Evolutionary conservation across 177 flowering plant genomes (phyloP).

Genomic region (Vitis hybrid): DNA sequence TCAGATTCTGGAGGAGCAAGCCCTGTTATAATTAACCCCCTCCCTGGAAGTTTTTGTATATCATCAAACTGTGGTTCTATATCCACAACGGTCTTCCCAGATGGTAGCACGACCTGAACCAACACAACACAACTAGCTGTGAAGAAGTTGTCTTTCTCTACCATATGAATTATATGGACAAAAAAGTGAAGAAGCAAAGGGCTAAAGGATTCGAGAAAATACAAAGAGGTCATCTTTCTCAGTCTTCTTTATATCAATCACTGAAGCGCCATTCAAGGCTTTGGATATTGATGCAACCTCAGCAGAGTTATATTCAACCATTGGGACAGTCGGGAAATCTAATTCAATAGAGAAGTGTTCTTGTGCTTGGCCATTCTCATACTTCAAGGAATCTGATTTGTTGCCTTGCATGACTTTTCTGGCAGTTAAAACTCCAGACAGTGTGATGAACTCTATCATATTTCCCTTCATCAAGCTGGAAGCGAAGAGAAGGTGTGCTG

Average conservation of each 20-base stretch:
- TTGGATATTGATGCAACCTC: conserved; percentile 42
- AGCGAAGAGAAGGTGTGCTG: conserved; percentile 64
- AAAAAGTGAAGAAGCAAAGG: neutral
- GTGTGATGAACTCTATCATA: conserved; percentile 57
- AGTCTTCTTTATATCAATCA: conserved; percentile 48
- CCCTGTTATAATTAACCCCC: conserved; percentile 64
- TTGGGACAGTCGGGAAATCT: conserved; percentile 54
- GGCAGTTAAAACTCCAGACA: conserved; percentile 70
- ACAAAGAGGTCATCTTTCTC: conserved; percentile 48
- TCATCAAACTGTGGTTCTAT: conserved; percentile 54
- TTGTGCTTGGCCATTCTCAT: conserved; percentile 28
- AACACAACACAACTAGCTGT: neutral
- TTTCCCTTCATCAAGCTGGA: conserved; percentile 35
- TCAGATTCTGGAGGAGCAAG: conserved; percentile 58
- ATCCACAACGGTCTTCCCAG: conserved; percentile 54
- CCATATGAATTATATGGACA: neutral
- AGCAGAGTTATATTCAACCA: conserved; percentile 35
- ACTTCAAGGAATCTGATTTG: conserved; percentile 7
- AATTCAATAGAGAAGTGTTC: conserved; percentile 50
- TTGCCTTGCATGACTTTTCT: conserved; percentile 35
- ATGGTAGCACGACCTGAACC: conserved; percentile 62
- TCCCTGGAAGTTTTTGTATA: conserved; percentile 49
- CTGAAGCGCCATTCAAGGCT: conserved; percentile 54
- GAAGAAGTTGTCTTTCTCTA: neutral
- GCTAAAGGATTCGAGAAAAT: conserved; percentile 3